Evolutionary conservation across 306 rosid species (phyloP).

Genomic region (Inga leiocalycina): DNA sequence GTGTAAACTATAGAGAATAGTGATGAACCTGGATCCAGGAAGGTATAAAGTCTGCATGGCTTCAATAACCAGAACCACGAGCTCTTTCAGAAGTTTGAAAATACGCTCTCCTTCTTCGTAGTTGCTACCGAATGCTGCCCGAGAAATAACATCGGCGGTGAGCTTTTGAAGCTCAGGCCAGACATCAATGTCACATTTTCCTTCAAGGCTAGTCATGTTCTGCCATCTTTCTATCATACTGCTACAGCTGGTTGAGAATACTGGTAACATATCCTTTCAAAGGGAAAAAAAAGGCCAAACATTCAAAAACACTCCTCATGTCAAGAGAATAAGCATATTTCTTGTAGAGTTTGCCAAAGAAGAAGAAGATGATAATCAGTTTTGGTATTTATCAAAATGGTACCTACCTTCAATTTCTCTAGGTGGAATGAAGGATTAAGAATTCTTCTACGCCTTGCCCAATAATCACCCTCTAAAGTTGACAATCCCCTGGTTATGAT

Average conservation of each 20-base stretch:
- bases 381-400: not conserved
- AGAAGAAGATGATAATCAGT: not conserved
- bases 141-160: constrained; percentile 49
- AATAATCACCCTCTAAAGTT: constrained; percentile 50
- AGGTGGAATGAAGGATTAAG: constrained; percentile 60
- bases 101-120: constrained; percentile 50
- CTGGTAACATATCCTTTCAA: constrained; percentile 44
- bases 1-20: not conserved
- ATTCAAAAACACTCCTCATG: not conserved
- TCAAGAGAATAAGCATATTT: not conserved
- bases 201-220: constrained; percentile 31
- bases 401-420: constrained; percentile 63
- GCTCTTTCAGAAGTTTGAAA: constrained; percentile 54
- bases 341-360: not conserved
- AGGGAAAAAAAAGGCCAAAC: not conserved
- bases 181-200: constrained; percentile 43
- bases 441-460: constrained; percentile 49
- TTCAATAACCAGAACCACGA: constrained; percentile 44
- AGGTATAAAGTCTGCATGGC: constrained; percentile 53
- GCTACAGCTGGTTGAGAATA: constrained; percentile 40
- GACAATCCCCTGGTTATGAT: constrained; percentile 46
- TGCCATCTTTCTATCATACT: constrained; percentile 50
- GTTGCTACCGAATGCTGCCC: constrained; percentile 52
- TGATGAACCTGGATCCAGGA: constrained; percentile 54
- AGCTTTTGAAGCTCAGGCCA: constrained; percentile 53